Conservation (phyloP, 1,139 yeast genomes). For the Trichomonascaceae sp. region DNA sequence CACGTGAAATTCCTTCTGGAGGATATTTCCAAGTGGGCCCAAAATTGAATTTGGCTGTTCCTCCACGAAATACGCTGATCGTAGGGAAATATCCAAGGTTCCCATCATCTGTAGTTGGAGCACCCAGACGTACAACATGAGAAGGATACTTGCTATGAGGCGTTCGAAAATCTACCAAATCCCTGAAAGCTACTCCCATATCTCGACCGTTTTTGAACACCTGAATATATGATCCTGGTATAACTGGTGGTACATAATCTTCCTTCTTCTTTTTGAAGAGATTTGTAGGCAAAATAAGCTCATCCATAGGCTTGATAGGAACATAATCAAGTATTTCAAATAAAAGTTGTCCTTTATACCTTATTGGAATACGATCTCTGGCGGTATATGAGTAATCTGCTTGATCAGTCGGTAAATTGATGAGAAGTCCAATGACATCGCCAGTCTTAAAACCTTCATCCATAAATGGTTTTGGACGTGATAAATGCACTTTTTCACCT, state of each 20-base stretch:
- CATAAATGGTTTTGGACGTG: slow-evolving; percentile 57
- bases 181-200: slow-evolving; percentile 59
- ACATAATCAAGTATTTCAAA: slow-evolving; percentile 86
- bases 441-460: slow-evolving; percentile 57
- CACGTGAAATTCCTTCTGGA: slow-evolving; percentile 31
- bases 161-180: slow-evolving; percentile 73
- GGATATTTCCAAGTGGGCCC: slow-evolving; percentile 56
- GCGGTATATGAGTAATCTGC: slow-evolving; percentile 21
- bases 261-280: slow-evolving; percentile 22
- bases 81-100: slow-evolving; percentile 87
- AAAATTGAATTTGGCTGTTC: slow-evolving; percentile 61
- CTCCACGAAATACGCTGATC: slow-evolving; percentile 75
- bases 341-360: slow-evolving; percentile 69
- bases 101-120: slow-evolving; percentile 57
- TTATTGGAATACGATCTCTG: slow-evolving; percentile 84
- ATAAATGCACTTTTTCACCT: slow-evolving; percentile 74
- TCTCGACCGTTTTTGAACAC: slow-evolving; percentile 73
- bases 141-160: slow-evolving; percentile 45
- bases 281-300: slow-evolving; percentile 53
- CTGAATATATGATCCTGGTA: slow-evolving; percentile 54
- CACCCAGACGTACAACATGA: slow-evolving; percentile 14
- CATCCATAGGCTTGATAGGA: slow-evolving; percentile 69
- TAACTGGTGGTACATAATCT: slow-evolving; percentile 23
- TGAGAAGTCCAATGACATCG: slow-evolving; percentile 74
- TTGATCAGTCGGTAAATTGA: slow-evolving; percentile 52